Evolutionary conservation across 768 basidiomycete genomes (phyloP).

Genomic region (Boletus sp.): DNA sequence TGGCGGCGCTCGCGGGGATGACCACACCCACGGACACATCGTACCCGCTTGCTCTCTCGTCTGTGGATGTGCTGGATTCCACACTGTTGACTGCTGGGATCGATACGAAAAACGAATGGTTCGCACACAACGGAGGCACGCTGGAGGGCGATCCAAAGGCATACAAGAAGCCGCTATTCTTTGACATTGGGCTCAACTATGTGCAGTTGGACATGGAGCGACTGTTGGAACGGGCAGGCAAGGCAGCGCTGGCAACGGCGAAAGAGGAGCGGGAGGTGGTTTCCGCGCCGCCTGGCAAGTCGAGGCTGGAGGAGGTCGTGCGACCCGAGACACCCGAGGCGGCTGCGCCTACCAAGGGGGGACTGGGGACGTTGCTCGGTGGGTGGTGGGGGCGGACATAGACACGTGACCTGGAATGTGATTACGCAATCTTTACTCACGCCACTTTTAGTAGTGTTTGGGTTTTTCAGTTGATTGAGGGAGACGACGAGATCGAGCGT

Average conservation of each 20-base stretch:
- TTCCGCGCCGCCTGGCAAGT: slow-evolving; percentile 37
- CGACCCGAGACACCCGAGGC: slow-evolving; percentile 49
- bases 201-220: slow-evolving; percentile 81
- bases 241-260: slow-evolving; percentile 29
- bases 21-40: slow-evolving; percentile 38
- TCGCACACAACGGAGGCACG: slow-evolving; percentile 69
- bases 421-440: slow-evolving; percentile 13
- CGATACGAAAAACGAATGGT: slow-evolving; percentile 72
- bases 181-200: slow-evolving; percentile 93
- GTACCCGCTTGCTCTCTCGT: slow-evolving; percentile 48
- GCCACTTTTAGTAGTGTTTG: slow-evolving; percentile 17
- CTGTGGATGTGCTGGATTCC: slow-evolving; percentile 52
- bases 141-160: slow-evolving; percentile 41
- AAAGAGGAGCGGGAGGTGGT: slow-evolving; percentile 16
- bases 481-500: slow-evolving; percentile 9
- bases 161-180: slow-evolving; percentile 85
- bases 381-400: slow-evolving; percentile 73
- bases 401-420: slow-evolving; percentile 17
- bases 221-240: slow-evolving; percentile 68
- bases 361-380: slow-evolving; percentile 65
- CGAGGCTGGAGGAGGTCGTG: slow-evolving; percentile 54
- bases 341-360: slow-evolving; percentile 42
- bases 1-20: slow-evolving; percentile 48
- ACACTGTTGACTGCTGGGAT: slow-evolving; percentile 45
- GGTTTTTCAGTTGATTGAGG: slow-evolving; percentile 16